Conservation (phyloP, 768 basidiomycete species). For the Mycena chlorophos region DNA sequence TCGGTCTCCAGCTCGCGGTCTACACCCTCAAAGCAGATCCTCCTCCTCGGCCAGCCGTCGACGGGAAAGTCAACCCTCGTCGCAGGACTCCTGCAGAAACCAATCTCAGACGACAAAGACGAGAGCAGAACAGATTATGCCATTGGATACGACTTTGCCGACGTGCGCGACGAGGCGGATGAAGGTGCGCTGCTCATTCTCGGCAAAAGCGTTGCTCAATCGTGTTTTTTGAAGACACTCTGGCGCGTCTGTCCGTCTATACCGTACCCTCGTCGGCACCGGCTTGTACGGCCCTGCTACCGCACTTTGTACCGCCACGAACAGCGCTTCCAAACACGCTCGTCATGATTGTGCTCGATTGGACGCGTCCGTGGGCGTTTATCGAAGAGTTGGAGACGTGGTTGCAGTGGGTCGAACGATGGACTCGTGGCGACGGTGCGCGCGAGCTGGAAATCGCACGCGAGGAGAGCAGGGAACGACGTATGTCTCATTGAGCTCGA, state of each 20-base stretch:
- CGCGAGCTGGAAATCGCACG: constrained; percentile 72
- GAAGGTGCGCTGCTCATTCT: constrained; percentile 63
- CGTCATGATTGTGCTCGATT: constrained; percentile 86
- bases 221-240: constrained; percentile 57
- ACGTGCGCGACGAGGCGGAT: constrained; percentile 89
- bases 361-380: constrained; percentile 94
- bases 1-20: constrained; percentile 79
- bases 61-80: constrained; percentile 79
- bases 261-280: constrained; percentile 82
- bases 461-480: constrained; percentile 80
- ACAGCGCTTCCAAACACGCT: constrained; percentile 67
- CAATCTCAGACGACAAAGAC: constrained; percentile 56
- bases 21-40: constrained; percentile 83
- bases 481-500: constrained; percentile 47
- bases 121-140: constrained; percentile 74
- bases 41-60: constrained; percentile 78
- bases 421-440: constrained; percentile 69
- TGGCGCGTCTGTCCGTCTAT: constrained; percentile 87
- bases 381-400: constrained; percentile 81
- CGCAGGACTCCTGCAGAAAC: constrained; percentile 70
- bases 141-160: constrained; percentile 89
- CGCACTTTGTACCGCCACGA: constrained; percentile 76
- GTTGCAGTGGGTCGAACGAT: constrained; percentile 83
- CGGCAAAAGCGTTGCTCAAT: constrained; percentile 6
- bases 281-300: constrained; percentile 69